phyloP scores from a whole-genome alignment of 1,139 yeast genomes.

The Taphrina deformans region DNA sequence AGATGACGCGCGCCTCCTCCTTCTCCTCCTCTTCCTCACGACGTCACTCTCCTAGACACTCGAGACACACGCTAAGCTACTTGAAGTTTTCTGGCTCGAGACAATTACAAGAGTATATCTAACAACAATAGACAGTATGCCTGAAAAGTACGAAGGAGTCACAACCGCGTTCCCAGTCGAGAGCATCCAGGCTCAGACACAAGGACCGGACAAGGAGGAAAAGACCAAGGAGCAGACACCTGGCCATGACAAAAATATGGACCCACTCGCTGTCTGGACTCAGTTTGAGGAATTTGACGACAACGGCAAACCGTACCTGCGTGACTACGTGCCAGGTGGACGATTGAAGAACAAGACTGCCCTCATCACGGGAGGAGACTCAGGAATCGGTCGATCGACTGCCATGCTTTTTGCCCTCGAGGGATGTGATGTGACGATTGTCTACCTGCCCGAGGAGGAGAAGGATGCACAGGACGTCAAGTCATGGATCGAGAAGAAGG shows the following conservation, averaged over 20 bases:
- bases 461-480: conserved; percentile 32
- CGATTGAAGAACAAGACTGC: conserved; percentile 26
- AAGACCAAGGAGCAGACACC: conserved; percentile 21
- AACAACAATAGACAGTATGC: background rate
- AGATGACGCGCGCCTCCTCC: background rate
- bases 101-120: too few species aligned
- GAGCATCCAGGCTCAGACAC: conserved; percentile 21
- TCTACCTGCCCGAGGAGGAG: conserved; percentile 32
- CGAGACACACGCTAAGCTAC: too few species aligned
- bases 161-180: conserved; percentile 17
- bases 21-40: too few species aligned
- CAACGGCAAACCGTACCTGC: conserved; percentile 19
- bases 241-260: conserved; percentile 16
- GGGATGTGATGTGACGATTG: conserved; percentile 23
- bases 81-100: too few species aligned
- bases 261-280: conserved; percentile 16
- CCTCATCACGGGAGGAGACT: conserved; percentile 35
- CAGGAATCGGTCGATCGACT: conserved; percentile 34
- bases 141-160: conserved; percentile 24
- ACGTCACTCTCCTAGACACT: background rate
- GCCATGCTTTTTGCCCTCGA: conserved; percentile 36
- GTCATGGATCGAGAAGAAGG: conserved; percentile 32
- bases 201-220: conserved; percentile 23
- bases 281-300: conserved; percentile 17
- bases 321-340: conserved; percentile 28